phyloP scores from a whole-genome alignment of 306 rosid genomes.

The Canavalia gladiata region DNA sequence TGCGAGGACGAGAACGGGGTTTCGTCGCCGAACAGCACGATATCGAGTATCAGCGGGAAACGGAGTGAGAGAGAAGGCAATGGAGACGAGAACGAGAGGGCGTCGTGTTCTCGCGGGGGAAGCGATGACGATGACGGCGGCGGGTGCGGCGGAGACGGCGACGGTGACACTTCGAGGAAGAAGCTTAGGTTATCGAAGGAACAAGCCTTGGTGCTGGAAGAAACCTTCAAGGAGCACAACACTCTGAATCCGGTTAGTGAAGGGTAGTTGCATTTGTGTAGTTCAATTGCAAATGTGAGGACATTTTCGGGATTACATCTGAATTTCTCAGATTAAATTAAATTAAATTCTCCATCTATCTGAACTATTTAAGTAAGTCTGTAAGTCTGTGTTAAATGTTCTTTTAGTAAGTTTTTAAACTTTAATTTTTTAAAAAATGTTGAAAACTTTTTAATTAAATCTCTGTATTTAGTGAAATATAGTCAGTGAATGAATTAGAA shows the following conservation, averaged over 20 bases:
- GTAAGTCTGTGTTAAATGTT: too few species aligned
- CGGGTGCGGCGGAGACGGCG: constrained; percentile 58
- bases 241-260: constrained; percentile 85
- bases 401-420: too few species aligned
- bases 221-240: constrained; percentile 86
- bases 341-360: too few species aligned
- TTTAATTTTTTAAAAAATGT: too few species aligned
- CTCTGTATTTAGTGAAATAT: too few species aligned
- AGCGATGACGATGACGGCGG: constrained; percentile 72
- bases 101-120: constrained; percentile 70
- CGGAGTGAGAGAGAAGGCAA: constrained; percentile 73
- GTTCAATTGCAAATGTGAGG: background rate
- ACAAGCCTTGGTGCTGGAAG: constrained; percentile 81
- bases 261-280: constrained; percentile 39
- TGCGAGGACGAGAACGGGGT: constrained; percentile 73
- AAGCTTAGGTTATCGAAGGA: constrained; percentile 90
- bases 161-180: constrained; percentile 65
- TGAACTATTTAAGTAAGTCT: too few species aligned
- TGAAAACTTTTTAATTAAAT: too few species aligned
- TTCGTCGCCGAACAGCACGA: constrained; percentile 93
- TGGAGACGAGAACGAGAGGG: constrained; percentile 72
- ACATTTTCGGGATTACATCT: background rate
- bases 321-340: too few species aligned
- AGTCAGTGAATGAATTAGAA: too few species aligned
- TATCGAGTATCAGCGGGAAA: constrained; percentile 87